A percentile compares a stretch with the other conserved stretches of the same genome.
These are phyloP conservation scores for Didymella segeticola DNA, from an alignment of 2,329 filamentous ascomycete species.

Conservation along the genomic window DNA sequence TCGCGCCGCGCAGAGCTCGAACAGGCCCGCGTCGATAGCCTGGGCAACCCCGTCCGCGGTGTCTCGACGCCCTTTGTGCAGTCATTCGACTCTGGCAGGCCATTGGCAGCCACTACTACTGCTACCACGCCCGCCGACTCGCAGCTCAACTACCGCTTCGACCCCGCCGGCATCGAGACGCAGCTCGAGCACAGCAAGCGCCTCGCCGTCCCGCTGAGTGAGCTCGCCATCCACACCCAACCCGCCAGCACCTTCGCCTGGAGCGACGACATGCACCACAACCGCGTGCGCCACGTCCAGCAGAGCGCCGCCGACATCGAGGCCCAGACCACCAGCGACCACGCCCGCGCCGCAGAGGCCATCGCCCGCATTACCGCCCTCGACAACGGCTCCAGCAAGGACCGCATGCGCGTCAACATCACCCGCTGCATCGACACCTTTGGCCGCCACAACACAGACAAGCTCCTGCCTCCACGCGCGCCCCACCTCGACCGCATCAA, in stretches of 20 bases:
- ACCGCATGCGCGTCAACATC: conserved; percentile 82
- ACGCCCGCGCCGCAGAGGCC: conserved; percentile 75
- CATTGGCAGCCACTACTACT: conserved; percentile 32
- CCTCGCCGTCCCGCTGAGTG: conserved; percentile 65
- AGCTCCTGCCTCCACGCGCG: conserved; percentile 66
- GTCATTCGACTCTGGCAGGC: conserved; percentile 72
- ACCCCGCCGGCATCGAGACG: conserved; percentile 68
- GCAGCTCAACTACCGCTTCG: conserved; percentile 79
- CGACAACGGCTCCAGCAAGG: conserved; percentile 77
- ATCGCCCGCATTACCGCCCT: conserved; percentile 80
- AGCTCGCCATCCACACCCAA: conserved; percentile 11
- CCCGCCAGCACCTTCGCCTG: conserved; percentile 10
- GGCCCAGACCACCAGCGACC: conserved; percentile 48
- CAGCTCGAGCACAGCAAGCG: conserved; percentile 72
- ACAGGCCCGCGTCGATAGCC: conserved; percentile 66
- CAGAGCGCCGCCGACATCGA: conserved; percentile 31
- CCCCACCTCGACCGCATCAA: conserved; percentile 54
- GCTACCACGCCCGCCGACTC: conserved; percentile 37
- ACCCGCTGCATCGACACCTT: conserved; percentile 85
- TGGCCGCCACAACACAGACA: conserved; percentile 88
- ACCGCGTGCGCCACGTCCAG: conserved; percentile 5
- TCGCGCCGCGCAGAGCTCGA: conserved; percentile 74
- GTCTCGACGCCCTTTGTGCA: conserved; percentile 81
- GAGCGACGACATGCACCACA: conserved; percentile 11
- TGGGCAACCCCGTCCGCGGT: conserved; percentile 82